Conservation (phyloP, 306 rosid genomes). For the Cucumis hystrix region DNA sequence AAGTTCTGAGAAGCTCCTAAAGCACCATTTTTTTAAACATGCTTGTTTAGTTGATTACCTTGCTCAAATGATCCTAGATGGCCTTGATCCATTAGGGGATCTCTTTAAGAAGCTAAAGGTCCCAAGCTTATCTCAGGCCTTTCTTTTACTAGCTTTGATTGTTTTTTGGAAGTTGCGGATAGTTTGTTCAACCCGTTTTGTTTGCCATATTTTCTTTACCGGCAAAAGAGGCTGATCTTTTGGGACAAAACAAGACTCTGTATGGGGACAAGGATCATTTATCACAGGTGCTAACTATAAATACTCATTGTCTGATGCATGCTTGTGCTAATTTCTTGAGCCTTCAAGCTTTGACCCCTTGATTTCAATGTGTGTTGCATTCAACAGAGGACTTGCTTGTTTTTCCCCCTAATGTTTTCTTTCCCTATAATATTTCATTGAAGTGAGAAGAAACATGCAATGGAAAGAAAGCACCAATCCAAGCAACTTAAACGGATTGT, state of each 20-base stretch:
- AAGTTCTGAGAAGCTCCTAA: slow-evolving; percentile 63
- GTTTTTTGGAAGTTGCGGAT: not conserved
- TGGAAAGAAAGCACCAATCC: not conserved
- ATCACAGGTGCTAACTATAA: slow-evolving; percentile 43
- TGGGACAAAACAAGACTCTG: slow-evolving; percentile 55
- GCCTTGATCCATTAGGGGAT: slow-evolving; percentile 77
- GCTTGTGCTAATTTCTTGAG: not conserved
- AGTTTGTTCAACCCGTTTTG: not conserved
- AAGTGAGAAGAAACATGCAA: not conserved
- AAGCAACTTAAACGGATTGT: not conserved
- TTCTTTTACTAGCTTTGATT: slow-evolving; percentile 5
- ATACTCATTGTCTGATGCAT: not conserved
- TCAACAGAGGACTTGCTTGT: not conserved
- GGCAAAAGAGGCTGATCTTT: slow-evolving; percentile 74
- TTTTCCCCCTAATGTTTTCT: not conserved
- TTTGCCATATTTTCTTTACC: slow-evolving; percentile 9
- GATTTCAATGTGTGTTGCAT: not conserved
- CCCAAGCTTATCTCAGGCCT: slow-evolving; percentile 11
- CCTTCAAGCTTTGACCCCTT: not conserved
- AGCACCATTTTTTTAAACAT: slow-evolving; percentile 67
- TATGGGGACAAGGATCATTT: slow-evolving; percentile 70
- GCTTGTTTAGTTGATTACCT: slow-evolving; percentile 48
- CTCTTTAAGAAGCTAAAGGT: slow-evolving; percentile 80
- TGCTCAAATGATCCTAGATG: slow-evolving; percentile 50
- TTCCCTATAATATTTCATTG: not conserved